Evolutionary conservation across 148 eudicot genomes (phyloP), one percentile per base, ranked within the genome.

Genomic region (Rhododendron griersonianum): DNA sequence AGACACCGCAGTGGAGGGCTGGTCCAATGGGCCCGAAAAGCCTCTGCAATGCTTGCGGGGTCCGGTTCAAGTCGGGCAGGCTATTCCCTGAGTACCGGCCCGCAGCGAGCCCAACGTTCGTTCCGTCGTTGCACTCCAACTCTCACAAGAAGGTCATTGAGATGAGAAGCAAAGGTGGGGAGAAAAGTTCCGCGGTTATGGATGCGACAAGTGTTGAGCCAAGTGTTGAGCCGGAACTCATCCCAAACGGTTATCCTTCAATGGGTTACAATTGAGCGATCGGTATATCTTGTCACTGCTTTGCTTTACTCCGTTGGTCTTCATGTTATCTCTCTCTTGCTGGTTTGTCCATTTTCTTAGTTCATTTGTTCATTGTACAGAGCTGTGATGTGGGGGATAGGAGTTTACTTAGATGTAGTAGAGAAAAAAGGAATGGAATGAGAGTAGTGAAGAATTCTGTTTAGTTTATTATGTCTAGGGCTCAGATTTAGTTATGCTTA

Each of bases 1-100:
- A 96, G 92, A 96, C 99, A 0, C 99, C 99, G 1, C 99, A 96
- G 59, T 96, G 99, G 99, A 92, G 99, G 88, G 94, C 98, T 0
- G 99, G 99, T 0, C 99, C 99, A 7, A 81, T 93, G 94, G 99
- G 99, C 0, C 99, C 99, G 0, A 96, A 96, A 83, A 92, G 98
- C 18, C 96, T 96, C 7, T 96, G 99, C 90, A 96, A 96, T 44
- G 99, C 99, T 0, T 96, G 99, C 79, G 99, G 99, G n/a, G 99
- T 96, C 39, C 94, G 99, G 21, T 91, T 92, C 91, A 96, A 96
- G 84, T 92, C 98, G 0, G 99, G 99, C 7, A 89, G 99, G 25
- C 98, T 96, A 81, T 96, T 88, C 91, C 99, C 99, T 0, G 99
- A 96, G 89, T 96, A 96, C 87, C 91, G 99, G 80, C 99, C 99